These are phyloP conservation scores for Cercospora sojina DNA, from an alignment of 2,329 filamentous ascomycete genomes.

Conservation along the genomic window DNA sequence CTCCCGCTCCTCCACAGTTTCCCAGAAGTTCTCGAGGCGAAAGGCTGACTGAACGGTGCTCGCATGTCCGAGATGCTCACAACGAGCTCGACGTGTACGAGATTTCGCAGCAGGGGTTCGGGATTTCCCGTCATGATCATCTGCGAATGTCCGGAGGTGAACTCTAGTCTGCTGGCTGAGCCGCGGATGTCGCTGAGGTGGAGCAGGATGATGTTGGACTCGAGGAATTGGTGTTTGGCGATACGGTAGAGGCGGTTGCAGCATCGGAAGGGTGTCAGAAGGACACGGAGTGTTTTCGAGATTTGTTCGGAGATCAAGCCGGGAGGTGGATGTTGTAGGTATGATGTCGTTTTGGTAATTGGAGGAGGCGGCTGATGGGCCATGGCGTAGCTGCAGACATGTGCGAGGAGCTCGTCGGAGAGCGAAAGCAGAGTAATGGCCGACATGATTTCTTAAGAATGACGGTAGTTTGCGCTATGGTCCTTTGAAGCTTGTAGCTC, in stretches of 20 bases:
- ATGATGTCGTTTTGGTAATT: background rate
- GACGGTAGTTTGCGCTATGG: background rate
- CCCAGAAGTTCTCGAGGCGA: slow-evolving; percentile 5
- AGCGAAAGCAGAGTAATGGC: background rate
- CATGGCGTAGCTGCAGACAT: slow-evolving; percentile 14
- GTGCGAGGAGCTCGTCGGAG: slow-evolving; percentile 15
- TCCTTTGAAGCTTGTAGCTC: background rate
- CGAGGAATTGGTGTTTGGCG: slow-evolving; percentile 11
- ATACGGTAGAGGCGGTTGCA: slow-evolving; percentile 7
- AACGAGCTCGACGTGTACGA: slow-evolving; percentile 12
- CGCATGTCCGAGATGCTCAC: slow-evolving; percentile 16
- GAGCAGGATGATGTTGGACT: slow-evolving; percentile 12
- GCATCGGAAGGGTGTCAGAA: slow-evolving; percentile 13
- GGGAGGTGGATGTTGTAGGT: background rate
- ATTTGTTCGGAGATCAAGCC: slow-evolving; percentile 14
- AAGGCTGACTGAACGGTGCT: slow-evolving; percentile 16
- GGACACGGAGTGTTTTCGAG: slow-evolving; percentile 4
- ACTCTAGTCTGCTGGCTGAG: slow-evolving; percentile 13
- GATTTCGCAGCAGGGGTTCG: slow-evolving; percentile 3
- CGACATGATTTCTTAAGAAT: background rate
- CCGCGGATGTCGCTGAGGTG: slow-evolving; percentile 16
- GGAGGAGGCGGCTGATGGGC: background rate
- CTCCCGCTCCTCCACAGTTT: slow-evolving; percentile 7
- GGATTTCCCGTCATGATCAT: slow-evolving; percentile 16
- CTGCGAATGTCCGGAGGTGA: slow-evolving; percentile 5